Evolutionary conservation across 2,329 filamentous ascomycete species (phyloP).

Genomic region (Ophiocordyceps sinensis): DNA sequence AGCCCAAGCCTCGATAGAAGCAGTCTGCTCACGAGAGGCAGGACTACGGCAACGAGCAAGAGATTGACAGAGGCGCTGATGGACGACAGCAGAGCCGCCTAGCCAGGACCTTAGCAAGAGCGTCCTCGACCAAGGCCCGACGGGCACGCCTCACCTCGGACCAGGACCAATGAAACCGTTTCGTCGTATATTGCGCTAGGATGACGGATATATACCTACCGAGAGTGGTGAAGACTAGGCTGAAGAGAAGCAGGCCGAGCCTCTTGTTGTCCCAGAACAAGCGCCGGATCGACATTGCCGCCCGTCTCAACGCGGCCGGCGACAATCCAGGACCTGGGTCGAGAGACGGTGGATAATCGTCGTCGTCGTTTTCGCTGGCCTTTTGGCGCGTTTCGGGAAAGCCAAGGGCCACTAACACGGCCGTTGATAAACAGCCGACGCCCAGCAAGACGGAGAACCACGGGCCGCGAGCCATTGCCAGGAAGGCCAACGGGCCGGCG

Average conservation of each 20-base stretch:
- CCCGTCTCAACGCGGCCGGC: no score
- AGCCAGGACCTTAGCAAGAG: no score
- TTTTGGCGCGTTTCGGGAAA: neutral
- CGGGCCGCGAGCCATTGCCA: neutral
- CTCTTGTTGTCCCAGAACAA: neutral
- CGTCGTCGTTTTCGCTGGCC: no score
- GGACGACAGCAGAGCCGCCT: conserved; percentile 2
- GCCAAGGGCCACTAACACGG: neutral
- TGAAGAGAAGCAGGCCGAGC: conserved; percentile 1
- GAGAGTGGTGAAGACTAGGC: conserved; percentile 3
- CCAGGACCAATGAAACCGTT: conserved; percentile 6
- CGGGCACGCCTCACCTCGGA: conserved; percentile 1
- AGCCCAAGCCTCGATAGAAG: neutral
- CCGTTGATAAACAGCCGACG: neutral
- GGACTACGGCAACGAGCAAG: neutral
- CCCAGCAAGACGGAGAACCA: neutral
- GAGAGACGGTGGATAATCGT: no score
- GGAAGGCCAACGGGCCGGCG: neutral
- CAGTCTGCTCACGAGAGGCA: neutral
- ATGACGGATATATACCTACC: conserved; percentile 3
- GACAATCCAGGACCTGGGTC: no score
- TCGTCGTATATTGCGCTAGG: conserved; percentile 7
- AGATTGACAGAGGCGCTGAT: neutral
- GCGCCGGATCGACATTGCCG: neutral
- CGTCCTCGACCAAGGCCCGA: no score